These are phyloP conservation scores for Lepiota brunneoincarnata DNA, from an alignment of 768 basidiomycete genomes.

Conservation along the genomic window DNA sequence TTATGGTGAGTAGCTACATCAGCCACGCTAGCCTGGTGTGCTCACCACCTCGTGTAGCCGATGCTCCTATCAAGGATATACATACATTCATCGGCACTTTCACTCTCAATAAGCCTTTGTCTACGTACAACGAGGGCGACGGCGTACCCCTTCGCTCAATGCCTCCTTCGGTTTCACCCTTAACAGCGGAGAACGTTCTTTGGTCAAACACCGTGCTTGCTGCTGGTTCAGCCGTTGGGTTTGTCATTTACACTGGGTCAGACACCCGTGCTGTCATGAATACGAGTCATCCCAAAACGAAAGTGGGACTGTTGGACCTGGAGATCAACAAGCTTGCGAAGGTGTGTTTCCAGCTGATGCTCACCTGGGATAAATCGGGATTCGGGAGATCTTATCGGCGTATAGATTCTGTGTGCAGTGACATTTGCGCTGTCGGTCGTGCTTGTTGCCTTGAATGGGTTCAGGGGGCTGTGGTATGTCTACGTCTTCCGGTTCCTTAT, in stretches of 20 bases:
- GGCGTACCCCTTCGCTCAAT: constrained; percentile 39
- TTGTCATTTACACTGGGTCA: constrained; percentile 91
- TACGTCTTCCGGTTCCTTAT: constrained; percentile 97
- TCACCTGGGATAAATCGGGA: background rate
- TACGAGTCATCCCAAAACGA: constrained; percentile 94
- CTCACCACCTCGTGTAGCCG: constrained; percentile 50
- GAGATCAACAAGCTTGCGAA: constrained; percentile 97
- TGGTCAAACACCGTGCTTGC: constrained; percentile 99
- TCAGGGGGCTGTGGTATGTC: constrained; percentile 93
- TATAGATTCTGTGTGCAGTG: constrained; percentile 88
- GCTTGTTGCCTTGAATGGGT: constrained; percentile 94
- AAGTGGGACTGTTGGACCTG: constrained; percentile 85
- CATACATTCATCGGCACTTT: constrained; percentile 94
- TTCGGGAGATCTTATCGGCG: background rate
- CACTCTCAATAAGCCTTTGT: constrained; percentile 58
- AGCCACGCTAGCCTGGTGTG: background rate
- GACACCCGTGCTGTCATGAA: constrained; percentile 99
- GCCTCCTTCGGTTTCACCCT: constrained; percentile 64
- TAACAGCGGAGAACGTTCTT: constrained; percentile 94
- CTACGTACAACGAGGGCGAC: constrained; percentile 21
- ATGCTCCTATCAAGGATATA: constrained; percentile 95
- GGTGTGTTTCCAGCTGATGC: constrained; percentile 49
- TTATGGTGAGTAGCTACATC: constrained; percentile 56
- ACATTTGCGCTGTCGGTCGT: constrained; percentile 90
- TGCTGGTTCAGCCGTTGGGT: constrained; percentile 88